These are phyloP conservation scores for Lentinula sp. DNA, from an alignment of 768 basidiomycete species.

Conservation along the genomic window DNA sequence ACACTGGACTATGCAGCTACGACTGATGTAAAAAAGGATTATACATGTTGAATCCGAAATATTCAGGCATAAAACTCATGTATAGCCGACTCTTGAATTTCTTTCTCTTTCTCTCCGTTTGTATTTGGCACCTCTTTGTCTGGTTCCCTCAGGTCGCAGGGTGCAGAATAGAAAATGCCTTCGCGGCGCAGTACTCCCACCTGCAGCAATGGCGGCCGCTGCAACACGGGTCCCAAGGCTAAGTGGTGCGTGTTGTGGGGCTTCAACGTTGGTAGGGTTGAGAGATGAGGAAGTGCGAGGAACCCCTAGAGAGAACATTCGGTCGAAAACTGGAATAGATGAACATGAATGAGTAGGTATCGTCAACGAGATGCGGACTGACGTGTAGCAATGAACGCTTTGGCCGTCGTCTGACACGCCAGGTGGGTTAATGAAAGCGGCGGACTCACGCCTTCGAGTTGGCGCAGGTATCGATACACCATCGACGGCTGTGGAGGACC, in stretches of 20 bases:
- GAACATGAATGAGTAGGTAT: conserved; percentile 3
- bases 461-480: conserved; percentile 88
- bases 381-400: conserved; percentile 85
- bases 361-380: conserved; percentile 19
- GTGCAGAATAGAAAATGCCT: conserved; percentile 83
- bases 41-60: too few relatives aligned
- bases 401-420: conserved; percentile 83
- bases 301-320: conserved; percentile 84
- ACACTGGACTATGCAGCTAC: not conserved
- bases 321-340: conserved; percentile 61
- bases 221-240: conserved; percentile 52
- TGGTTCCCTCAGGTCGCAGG: conserved; percentile 53
- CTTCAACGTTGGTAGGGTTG: conserved; percentile 27
- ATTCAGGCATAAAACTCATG: not conserved
- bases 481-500: conserved; percentile 88
- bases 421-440: conserved; percentile 83
- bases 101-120: not conserved
- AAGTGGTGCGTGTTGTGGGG: not conserved
- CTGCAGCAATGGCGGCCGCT: conserved; percentile 52
- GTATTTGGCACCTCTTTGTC: conserved; percentile 24
- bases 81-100: not conserved
- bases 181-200: conserved; percentile 62
- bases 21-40: too few relatives aligned
- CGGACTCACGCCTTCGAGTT: conserved; percentile 87
- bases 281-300: conserved; percentile 67